A percentile compares a stretch with the other conserved stretches of the same genome.
Conservation (phyloP, 2,329 filamentous ascomycete species). For the Septoria petroselini region DNA sequence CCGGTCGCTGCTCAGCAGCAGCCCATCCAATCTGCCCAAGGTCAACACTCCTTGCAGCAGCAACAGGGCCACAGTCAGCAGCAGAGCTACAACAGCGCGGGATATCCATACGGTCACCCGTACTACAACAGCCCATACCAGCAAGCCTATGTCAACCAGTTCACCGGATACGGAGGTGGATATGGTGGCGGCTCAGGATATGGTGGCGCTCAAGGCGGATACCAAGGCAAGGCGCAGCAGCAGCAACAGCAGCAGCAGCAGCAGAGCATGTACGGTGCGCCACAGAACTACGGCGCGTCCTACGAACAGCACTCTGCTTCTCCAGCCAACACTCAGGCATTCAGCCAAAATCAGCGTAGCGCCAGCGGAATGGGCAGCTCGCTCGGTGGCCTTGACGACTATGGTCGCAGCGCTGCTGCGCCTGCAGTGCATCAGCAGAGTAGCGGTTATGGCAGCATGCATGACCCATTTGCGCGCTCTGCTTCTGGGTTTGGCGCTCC, state of each 20-base stretch:
- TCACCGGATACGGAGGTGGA: slow-evolving; percentile 51
- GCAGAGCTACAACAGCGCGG: slow-evolving; percentile 45
- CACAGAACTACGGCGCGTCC: slow-evolving; percentile 57
- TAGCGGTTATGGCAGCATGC: slow-evolving; percentile 52
- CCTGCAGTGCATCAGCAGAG: slow-evolving; percentile 55
- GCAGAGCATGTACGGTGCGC: slow-evolving; percentile 62
- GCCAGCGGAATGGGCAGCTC: slow-evolving; percentile 42
- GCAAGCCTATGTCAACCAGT: slow-evolving; percentile 62
- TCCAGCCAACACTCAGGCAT: slow-evolving; percentile 58
- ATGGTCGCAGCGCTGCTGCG: slow-evolving; percentile 54
- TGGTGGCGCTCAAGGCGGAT: slow-evolving; percentile 51
- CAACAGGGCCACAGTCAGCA: slow-evolving; percentile 36
- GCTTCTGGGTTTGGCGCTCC: slow-evolving; percentile 56
- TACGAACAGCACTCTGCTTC: slow-evolving; percentile 64
- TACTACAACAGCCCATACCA: slow-evolving; percentile 63
- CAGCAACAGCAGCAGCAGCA: slow-evolving; percentile 50
- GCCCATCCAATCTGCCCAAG: slow-evolving; percentile 43
- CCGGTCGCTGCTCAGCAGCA: slow-evolving; percentile 60
- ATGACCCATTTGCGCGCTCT: slow-evolving; percentile 59
- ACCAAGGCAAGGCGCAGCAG: slow-evolving; percentile 47
- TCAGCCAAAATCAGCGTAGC: slow-evolving; percentile 47
- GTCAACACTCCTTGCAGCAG: slow-evolving; percentile 27
- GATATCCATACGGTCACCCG: slow-evolving; percentile 59
- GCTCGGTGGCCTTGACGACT: slow-evolving; percentile 52
- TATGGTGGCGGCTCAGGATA: slow-evolving; percentile 39